phyloP scores from a whole-genome alignment of 768 basidiomycete species.

The Lentinula aciculospora region DNA sequence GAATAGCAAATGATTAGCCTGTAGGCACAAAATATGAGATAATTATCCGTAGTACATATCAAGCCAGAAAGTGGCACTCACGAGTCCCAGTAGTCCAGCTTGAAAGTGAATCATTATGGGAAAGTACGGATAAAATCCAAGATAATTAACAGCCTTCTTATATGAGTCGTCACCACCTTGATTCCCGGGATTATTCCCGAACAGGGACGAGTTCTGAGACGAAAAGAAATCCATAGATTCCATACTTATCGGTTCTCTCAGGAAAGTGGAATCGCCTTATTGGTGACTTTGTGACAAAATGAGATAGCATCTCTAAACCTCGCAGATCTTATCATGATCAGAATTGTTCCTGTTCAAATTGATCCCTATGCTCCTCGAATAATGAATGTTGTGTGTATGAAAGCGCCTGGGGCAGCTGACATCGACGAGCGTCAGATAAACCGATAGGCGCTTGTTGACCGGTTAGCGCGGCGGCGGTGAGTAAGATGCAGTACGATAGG shows the following conservation, averaged over 20 bases:
- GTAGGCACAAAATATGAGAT: background rate
- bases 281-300: background rate
- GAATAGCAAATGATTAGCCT: conserved; percentile 2
- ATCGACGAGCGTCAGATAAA: background rate
- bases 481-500: background rate
- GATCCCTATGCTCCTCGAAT: background rate
- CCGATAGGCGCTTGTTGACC: background rate
- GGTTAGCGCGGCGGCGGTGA: background rate
- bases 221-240: background rate
- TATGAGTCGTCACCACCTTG: conserved; percentile 3
- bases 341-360: background rate
- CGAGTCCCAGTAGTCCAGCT: conserved; percentile 3
- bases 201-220: background rate
- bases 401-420: background rate
- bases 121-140: background rate
- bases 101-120: conserved; percentile 5
- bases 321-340: background rate
- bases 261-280: background rate
- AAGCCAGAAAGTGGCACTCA: background rate
- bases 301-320: background rate
- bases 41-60: background rate
- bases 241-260: background rate
- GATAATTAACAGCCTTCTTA: background rate
- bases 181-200: background rate
- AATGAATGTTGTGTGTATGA: background rate